phyloP scores from a whole-genome alignment of 23 red algal species.

The Gracilariopsis chorda region DNA sequence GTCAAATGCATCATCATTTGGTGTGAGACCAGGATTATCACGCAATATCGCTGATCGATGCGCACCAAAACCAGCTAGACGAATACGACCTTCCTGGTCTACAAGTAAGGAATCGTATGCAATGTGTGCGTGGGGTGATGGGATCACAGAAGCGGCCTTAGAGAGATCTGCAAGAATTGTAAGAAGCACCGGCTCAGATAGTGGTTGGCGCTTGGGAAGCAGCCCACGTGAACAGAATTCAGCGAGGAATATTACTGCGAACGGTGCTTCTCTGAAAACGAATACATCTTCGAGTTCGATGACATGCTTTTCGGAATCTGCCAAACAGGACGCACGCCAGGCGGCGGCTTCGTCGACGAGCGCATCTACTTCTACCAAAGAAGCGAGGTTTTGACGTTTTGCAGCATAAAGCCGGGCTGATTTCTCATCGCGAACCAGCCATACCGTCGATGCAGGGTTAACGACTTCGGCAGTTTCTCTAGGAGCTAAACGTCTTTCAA shows the following conservation, averaged over 20 bases:
- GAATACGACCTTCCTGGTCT: constrained; percentile 24
- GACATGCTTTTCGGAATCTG: constrained; percentile 20
- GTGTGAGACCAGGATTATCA: constrained; percentile 47
- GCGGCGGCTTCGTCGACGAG: constrained; percentile 80
- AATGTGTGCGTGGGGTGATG: constrained; percentile 49
- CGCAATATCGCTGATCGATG: constrained; percentile 57
- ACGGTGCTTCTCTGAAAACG: constrained; percentile 37
- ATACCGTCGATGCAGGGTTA: constrained; percentile 49
- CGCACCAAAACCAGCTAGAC: constrained; percentile 55
- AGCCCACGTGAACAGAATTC: constrained; percentile 51
- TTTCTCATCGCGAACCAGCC: constrained; percentile 58
- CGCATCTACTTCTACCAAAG: constrained; percentile 53
- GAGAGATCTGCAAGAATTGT: constrained; percentile 38
- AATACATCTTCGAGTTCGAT: constrained; percentile 80
- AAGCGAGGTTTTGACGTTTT: constrained; percentile 43
- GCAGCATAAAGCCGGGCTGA: constrained; percentile 48
- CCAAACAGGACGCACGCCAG: constrained; percentile 67
- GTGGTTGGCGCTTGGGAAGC: background rate
- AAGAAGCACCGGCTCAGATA: constrained; percentile 39
- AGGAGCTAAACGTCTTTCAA: constrained; percentile 53
- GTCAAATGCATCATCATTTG: constrained; percentile 56
- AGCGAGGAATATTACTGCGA: constrained; percentile 42
- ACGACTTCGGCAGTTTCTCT: constrained; percentile 14
- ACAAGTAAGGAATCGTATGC: constrained; percentile 54
- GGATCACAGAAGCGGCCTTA: constrained; percentile 11